Conservation (phyloP, 495 filamentous ascomycete species). For the Glarea lozoyensis region DNA sequence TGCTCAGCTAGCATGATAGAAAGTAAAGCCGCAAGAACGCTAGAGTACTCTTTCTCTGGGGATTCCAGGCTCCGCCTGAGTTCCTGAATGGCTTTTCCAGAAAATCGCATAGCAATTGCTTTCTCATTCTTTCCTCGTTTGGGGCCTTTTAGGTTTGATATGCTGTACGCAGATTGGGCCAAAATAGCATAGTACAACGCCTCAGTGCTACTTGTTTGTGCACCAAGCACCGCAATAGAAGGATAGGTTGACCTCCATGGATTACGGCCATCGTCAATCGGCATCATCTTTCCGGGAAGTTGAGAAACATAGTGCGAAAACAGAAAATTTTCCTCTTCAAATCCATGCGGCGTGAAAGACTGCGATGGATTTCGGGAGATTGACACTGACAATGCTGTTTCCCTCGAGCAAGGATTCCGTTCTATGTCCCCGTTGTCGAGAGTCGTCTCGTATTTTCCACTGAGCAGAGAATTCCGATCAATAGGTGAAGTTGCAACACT, state of each 20-base stretch:
- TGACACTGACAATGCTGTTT: neutral
- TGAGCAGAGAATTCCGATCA: neutral
- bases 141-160: conserved; percentile 7
- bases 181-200: conserved; percentile 13
- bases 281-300: conserved; percentile 17
- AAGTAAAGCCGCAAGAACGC: conserved; percentile 10
- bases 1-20: conserved; percentile 16
- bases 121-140: conserved; percentile 5
- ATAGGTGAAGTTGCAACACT: neutral
- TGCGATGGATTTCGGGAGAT: neutral
- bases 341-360: neutral
- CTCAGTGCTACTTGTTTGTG: conserved; percentile 8
- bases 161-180: conserved; percentile 15
- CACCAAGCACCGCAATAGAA: conserved; percentile 10
- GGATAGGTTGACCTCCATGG: conserved; percentile 17
- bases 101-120: conserved; percentile 3
- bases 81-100: conserved; percentile 5
- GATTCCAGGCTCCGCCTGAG: neutral
- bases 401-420: neutral
- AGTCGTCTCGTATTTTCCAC: neutral
- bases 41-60: conserved; percentile 6
- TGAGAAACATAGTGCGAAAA: conserved; percentile 17
- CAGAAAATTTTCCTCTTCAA: conserved; percentile 10
- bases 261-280: conserved; percentile 14
- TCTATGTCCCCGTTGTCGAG: neutral